A percentile compares a stretch with the other conserved stretches of the same genome.
phyloP scores from a whole-genome alignment of 805 yeast genomes.

The Wickerhamiella occidentalis region DNA sequence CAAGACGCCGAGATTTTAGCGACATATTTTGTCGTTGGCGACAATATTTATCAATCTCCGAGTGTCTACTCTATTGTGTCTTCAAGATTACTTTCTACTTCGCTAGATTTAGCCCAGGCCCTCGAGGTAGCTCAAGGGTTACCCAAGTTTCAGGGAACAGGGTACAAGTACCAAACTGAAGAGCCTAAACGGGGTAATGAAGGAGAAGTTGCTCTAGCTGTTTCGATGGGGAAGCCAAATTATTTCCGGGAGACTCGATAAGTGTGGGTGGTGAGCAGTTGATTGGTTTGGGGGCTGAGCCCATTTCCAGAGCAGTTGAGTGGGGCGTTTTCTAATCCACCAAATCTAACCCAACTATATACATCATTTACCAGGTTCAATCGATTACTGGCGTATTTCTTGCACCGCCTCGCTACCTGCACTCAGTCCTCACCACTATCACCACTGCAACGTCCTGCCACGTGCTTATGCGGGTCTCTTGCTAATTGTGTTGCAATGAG shows the following conservation, averaged over 20 bases:
- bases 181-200: background rate
- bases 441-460: too few species aligned
- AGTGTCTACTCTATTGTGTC: conserved; percentile 57
- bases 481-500: too few species aligned
- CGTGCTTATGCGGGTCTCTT: too few species aligned
- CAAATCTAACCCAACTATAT: too few species aligned
- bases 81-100: conserved; percentile 50
- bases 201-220: conserved; percentile 2
- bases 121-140: conserved; percentile 36
- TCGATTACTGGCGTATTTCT: too few species aligned
- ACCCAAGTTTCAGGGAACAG: conserved; percentile 49
- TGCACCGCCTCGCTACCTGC: too few species aligned
- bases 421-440: too few species aligned
- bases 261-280: background rate
- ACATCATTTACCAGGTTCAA: too few species aligned
- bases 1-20: conserved; percentile 43
- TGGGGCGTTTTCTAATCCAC: too few species aligned
- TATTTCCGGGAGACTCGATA: background rate
- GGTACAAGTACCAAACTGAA: conserved; percentile 36
- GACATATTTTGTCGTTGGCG: conserved; percentile 82
- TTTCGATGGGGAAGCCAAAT: conserved; percentile 5
- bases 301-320: too few species aligned
- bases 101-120: conserved; percentile 35
- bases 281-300: too few species aligned
- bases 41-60: conserved; percentile 88